Percentiles rank a stretch among this genome's conserved stretches.
These are phyloP conservation scores for Rubia yunnanensis DNA, from an alignment of 257 asterid species.

Conservation along the genomic window DNA sequence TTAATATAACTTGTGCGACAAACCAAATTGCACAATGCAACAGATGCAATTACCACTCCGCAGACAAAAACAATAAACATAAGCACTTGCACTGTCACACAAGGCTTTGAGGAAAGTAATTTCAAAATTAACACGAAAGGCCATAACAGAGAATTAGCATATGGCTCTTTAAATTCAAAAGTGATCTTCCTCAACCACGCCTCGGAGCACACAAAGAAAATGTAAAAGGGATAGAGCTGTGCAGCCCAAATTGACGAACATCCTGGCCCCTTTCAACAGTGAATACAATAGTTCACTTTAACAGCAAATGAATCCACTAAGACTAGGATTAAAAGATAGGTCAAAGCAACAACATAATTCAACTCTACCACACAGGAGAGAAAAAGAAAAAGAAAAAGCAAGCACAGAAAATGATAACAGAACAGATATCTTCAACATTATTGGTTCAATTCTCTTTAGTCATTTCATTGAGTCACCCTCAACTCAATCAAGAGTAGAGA, in stretches of 20 bases:
- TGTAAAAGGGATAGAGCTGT: neutral
- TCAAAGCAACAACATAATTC: constrained; percentile 20
- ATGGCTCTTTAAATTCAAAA: neutral
- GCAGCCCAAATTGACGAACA: constrained; percentile 28
- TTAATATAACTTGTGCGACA: neutral
- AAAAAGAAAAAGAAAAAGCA: constrained; percentile 17
- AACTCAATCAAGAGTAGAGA: constrained; percentile 6
- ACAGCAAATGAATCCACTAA: constrained; percentile 18
- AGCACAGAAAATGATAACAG: neutral
- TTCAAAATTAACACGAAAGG: neutral
- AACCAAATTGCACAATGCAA: neutral
- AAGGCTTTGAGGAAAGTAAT: neutral
- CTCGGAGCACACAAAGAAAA: too few relatives aligned
- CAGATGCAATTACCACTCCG: neutral
- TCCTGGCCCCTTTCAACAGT: constrained; percentile 25
- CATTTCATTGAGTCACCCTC: constrained; percentile 26
- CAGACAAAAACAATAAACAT: too few relatives aligned
- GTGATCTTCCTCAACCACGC: neutral
- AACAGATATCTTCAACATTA: constrained; percentile 12
- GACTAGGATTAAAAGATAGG: constrained; percentile 18
- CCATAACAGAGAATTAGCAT: neutral
- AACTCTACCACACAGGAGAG: constrained; percentile 27
- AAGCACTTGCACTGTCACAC: neutral
- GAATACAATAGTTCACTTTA: constrained; percentile 28
- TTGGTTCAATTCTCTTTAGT: constrained; percentile 15